Evolutionary conservation across 768 basidiomycete genomes (phyloP).

Genomic region (Suillus fuscotomentosus): DNA sequence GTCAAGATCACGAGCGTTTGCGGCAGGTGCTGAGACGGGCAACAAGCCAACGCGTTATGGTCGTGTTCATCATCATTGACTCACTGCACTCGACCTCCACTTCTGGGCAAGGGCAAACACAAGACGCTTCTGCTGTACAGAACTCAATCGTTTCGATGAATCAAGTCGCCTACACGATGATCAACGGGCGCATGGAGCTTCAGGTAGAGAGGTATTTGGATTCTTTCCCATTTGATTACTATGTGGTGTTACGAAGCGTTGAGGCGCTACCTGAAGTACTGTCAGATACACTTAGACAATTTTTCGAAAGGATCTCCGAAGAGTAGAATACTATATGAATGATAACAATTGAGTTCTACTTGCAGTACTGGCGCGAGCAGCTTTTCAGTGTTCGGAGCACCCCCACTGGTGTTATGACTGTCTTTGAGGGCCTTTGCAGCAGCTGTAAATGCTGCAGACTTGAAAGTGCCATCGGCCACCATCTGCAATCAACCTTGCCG

Average conservation of each 20-base stretch:
- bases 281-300: constrained; percentile 86
- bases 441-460: no score
- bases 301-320: constrained; percentile 82
- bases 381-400: no score
- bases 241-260: constrained; percentile 87
- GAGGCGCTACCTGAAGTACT: constrained; percentile 91
- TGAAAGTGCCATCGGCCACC: no score
- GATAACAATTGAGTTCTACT: no score
- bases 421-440: no score
- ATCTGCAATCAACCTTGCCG: background rate
- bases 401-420: no score
- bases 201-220: constrained; percentile 89
- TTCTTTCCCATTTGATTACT: constrained; percentile 97
- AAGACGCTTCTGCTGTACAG: constrained; percentile 30
- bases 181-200: constrained; percentile 74
- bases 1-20: constrained; percentile 89
- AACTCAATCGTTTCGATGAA: constrained; percentile 93
- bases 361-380: background rate
- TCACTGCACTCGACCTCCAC: constrained; percentile 61
- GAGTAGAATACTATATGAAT: constrained; percentile 36
- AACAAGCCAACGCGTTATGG: constrained; percentile 87
- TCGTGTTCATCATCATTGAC: constrained; percentile 95
- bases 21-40: constrained; percentile 80
- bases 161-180: constrained; percentile 69
- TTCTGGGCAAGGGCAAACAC: constrained; percentile 3